Evolutionary conservation across 1,284 basidiomycete species (phyloP), one percentile per base, ranked within the genome.

Genomic region (Phylloboletellus chloephorus): DNA sequence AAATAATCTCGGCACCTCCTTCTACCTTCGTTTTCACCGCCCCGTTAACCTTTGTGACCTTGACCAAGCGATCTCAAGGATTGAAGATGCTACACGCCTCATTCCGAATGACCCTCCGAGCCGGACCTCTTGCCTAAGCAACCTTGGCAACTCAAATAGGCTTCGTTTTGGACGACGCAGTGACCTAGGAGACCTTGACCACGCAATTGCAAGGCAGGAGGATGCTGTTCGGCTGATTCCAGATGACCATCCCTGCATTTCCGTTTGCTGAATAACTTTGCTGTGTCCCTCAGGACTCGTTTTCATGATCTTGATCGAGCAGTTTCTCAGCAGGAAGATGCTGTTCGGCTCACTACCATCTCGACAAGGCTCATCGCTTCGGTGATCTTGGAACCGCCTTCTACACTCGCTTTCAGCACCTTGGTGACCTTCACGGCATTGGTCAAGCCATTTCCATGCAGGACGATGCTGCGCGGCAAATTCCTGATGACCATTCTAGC

Each of bases 21-120:
- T 46, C 7, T 17, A 20, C 12, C 3, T 4, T 15, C 48, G 48
- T 16, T 49, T 50, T 8, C 5, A 24, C 21, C 24, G 25, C 6
- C 16, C 31, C 16, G 32, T 34, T 2, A 12, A 47, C 7, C 13
- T 28, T 5, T 20, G 15, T 8, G 47, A 49, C 29, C 37, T 49
- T 7, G 39, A 46, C 7, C 17, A 31, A 25, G 48, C 43, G 0
- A 50, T 49, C n/a, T 17, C 26, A 4, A 12, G 17, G n/a, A 15
- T 15, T 33, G 21, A 24, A 7, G 31, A 25, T 34, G 30, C 22
- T 15, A 11, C 23, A 11, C 19, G 13, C 3, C 23, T 41, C 7
- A 24, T 19, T 9, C 12, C 22, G 7, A 24, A 4, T 11, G 11
- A 17, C 9, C 22, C 16, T 17, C 30, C 16, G 2, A 13, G 34